phyloP scores from a whole-genome alignment of 2,329 filamentous ascomycete genomes.

The Phialophora macrospora region DNA sequence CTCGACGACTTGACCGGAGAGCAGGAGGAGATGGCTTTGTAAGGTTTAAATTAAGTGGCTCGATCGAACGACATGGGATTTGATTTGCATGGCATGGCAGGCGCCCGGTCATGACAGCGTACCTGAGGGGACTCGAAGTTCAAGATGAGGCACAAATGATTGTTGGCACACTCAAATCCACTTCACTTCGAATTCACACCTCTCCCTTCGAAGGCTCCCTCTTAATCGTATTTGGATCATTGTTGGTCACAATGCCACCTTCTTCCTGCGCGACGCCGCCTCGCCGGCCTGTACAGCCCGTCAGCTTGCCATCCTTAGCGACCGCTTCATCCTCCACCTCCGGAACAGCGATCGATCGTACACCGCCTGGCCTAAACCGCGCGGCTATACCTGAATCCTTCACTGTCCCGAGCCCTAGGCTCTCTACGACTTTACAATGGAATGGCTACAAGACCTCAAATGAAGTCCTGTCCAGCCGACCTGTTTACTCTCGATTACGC shows the following conservation, averaged over 20 bases:
- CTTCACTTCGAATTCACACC: slow-evolving; percentile 3
- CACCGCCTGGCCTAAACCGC: background rate
- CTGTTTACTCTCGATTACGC: background rate
- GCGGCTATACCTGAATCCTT: background rate
- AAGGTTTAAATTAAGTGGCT: slow-evolving; percentile 7
- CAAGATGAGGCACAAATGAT: background rate
- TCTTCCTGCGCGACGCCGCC: slow-evolving; percentile 14
- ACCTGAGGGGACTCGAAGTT: background rate
- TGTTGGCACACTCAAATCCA: background rate
- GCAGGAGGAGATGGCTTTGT: slow-evolving; percentile 39
- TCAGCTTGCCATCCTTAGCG: slow-evolving; percentile 6
- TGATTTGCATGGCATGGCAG: background rate
- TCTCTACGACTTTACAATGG: background rate
- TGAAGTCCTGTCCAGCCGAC: background rate
- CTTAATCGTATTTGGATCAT: background rate
- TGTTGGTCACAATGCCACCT: slow-evolving; percentile 9
- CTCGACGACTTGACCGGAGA: slow-evolving; percentile 42
- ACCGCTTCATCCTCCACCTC: background rate
- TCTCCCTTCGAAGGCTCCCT: background rate
- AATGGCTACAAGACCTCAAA: background rate
- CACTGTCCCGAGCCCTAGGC: background rate
- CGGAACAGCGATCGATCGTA: background rate
- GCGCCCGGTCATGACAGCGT: background rate
- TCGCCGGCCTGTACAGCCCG: background rate
- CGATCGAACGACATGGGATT: slow-evolving; percentile 7